Evolutionary conservation across 371 early-diverging fungal species (phyloP).

Genomic region (Saksenaea oblongispora): DNA sequence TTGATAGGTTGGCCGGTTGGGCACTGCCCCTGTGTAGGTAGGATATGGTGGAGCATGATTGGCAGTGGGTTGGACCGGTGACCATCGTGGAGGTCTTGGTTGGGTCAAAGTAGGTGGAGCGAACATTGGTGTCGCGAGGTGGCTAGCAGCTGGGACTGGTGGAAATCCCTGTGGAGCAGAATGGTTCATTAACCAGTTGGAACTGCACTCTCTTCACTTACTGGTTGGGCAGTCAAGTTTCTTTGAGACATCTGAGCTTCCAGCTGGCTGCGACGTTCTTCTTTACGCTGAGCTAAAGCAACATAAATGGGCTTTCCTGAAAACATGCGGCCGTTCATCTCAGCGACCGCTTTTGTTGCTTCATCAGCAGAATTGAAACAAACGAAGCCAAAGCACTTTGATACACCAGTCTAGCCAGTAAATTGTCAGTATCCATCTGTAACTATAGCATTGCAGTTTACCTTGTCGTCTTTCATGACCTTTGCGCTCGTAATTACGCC

Average conservation of each 20-base stretch:
- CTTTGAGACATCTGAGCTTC: slow-evolving; percentile 89
- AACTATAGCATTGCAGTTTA: background rate
- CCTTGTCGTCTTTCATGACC: slow-evolving; percentile 93
- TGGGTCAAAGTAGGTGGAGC: slow-evolving; percentile 14
- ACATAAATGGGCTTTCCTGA: slow-evolving; percentile 94
- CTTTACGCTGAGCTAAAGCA: slow-evolving; percentile 96
- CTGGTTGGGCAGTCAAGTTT: slow-evolving; percentile 15
- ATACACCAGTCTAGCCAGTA: slow-evolving; percentile 42
- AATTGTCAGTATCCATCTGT: background rate
- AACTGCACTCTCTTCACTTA: background rate
- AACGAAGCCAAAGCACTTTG: slow-evolving; percentile 90
- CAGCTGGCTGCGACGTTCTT: slow-evolving; percentile 86
- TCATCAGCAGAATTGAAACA: slow-evolving; percentile 88
- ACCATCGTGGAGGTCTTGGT: slow-evolving; percentile 5
- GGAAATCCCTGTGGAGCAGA: slow-evolving; percentile 14
- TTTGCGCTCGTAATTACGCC: slow-evolving; percentile 96
- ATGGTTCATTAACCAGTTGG: slow-evolving; percentile 19
- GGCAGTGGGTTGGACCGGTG: background rate
- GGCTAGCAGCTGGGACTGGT: slow-evolving; percentile 13
- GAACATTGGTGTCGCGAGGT: slow-evolving; percentile 1
- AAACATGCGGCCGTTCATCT: slow-evolving; percentile 87
- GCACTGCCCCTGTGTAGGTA: background rate
- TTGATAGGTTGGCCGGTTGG: background rate
- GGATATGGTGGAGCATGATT: background rate
- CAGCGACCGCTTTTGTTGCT: slow-evolving; percentile 82